These are phyloP conservation scores for Paraleonurus japonicus DNA, from an alignment of 257 asterid genomes.

Conservation along the genomic window DNA sequence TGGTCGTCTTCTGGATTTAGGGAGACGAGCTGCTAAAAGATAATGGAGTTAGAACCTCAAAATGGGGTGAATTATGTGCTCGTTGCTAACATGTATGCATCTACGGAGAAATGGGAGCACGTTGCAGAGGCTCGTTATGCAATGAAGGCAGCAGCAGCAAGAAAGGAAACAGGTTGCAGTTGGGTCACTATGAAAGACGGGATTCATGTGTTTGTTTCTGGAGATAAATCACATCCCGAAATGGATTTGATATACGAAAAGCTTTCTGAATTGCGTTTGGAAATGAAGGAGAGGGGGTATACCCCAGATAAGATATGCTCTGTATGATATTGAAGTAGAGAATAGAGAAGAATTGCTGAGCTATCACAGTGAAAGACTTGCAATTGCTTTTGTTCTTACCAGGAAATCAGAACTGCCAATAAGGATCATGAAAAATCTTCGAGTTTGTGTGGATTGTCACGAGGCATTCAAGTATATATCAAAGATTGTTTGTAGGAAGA, in stretches of 20 bases:
- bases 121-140: slow-evolving; percentile 68
- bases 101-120: slow-evolving; percentile 68
- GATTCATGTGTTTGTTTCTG: slow-evolving; percentile 67
- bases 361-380: slow-evolving; percentile 87
- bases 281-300: slow-evolving; percentile 83
- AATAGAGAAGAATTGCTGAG: slow-evolving; percentile 76
- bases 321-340: slow-evolving; percentile 81
- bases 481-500: slow-evolving; percentile 55
- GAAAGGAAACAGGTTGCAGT: slow-evolving; percentile 86
- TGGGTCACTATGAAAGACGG: slow-evolving; percentile 96
- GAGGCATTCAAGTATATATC: slow-evolving; percentile 73
- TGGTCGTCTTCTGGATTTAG: slow-evolving; percentile 53
- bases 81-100: slow-evolving; percentile 83
- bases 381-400: slow-evolving; percentile 76
- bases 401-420: slow-evolving; percentile 62
- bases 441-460: slow-evolving; percentile 93
- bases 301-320: slow-evolving; percentile 53
- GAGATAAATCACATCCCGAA: slow-evolving; percentile 76
- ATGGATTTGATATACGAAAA: slow-evolving; percentile 53
- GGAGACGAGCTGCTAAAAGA: slow-evolving; percentile 62
- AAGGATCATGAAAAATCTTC: slow-evolving; percentile 88
- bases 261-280: slow-evolving; percentile 55
- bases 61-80: slow-evolving; percentile 86
- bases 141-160: slow-evolving; percentile 61
- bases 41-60: slow-evolving; percentile 77